phyloP scores from a whole-genome alignment of 2,329 filamentous ascomycete genomes.

The Phaeoacremonium minimum region DNA sequence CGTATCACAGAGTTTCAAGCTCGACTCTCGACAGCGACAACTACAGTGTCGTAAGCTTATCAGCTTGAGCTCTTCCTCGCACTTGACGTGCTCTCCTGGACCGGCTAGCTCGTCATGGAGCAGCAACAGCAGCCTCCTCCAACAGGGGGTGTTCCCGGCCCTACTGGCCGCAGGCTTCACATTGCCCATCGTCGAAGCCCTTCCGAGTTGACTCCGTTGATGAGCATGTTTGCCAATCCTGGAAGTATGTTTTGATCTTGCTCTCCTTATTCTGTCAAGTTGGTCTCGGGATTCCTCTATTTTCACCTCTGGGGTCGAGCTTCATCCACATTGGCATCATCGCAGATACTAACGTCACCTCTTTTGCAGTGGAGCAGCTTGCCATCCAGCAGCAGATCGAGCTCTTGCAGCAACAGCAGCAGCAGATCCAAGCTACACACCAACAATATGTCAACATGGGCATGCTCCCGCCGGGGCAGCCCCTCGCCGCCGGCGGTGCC shows the following conservation, averaged over 20 bases:
- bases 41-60: too few relatives aligned
- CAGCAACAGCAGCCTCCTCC: slow-evolving; percentile 53
- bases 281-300: not conserved
- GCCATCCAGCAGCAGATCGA: slow-evolving; percentile 98
- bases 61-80: not conserved
- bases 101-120: slow-evolving; percentile 55
- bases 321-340: too few relatives aligned
- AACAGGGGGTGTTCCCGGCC: slow-evolving; percentile 61
- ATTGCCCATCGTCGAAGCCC: slow-evolving; percentile 96
- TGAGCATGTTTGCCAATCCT: slow-evolving; percentile 79
- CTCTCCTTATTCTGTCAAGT: slow-evolving; percentile 1
- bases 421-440: slow-evolving; percentile 93
- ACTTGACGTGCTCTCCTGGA: slow-evolving; percentile 6
- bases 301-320: not conserved
- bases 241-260: slow-evolving; percentile 49
- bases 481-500: slow-evolving; percentile 61
- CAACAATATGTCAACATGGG: slow-evolving; percentile 98
- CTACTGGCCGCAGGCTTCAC: slow-evolving; percentile 84
- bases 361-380: slow-evolving; percentile 80
- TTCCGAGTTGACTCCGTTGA: slow-evolving; percentile 92
- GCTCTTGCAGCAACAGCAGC: slow-evolving; percentile 93
- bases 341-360: slow-evolving; percentile 16
- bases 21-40: not conserved
- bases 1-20: slow-evolving; percentile 1
- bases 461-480: slow-evolving; percentile 82